These are phyloP conservation scores for Mycena albidolilacea DNA, from an alignment of 768 basidiomycete genomes.

Conservation along the genomic window DNA sequence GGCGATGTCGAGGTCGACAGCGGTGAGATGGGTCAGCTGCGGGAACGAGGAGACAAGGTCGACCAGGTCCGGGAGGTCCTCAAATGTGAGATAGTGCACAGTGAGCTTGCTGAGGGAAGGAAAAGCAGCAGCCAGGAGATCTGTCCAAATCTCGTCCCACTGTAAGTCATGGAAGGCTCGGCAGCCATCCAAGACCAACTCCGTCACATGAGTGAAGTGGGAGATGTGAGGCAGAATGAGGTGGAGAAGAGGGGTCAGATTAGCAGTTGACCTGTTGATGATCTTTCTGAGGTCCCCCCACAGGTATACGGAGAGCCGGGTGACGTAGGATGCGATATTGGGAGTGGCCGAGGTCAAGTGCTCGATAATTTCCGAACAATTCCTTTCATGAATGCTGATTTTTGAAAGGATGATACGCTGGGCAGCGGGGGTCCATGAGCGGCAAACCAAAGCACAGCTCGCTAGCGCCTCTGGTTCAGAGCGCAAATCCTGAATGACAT, in stretches of 20 bases:
- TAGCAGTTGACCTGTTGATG: conserved; percentile 10
- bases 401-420: conserved; percentile 31
- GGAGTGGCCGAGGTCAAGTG: conserved; percentile 17
- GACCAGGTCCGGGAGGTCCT: conserved; percentile 32
- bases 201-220: conserved; percentile 29
- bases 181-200: conserved; percentile 35
- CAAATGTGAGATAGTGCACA: conserved; percentile 24
- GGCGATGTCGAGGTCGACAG: conserved; percentile 32
- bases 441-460: conserved; percentile 35
- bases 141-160: conserved; percentile 36
- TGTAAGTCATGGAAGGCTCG: conserved; percentile 9
- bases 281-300: conserved; percentile 30
- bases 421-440: conserved; percentile 23
- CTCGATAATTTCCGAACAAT: conserved; percentile 24
- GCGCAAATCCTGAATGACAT: conserved; percentile 24
- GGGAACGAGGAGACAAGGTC: conserved; percentile 34
- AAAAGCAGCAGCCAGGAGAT: conserved; percentile 25
- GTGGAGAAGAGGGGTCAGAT: conserved; percentile 23
- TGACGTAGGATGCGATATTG: conserved; percentile 23
- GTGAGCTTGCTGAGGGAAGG: conserved; percentile 26
- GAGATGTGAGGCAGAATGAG: conserved; percentile 35
- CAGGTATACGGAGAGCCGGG: conserved; percentile 23
- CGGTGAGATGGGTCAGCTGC: conserved; percentile 29
- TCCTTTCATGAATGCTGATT: conserved; percentile 29
- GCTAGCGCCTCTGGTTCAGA: conserved; percentile 20